Base-by-base conservation (phyloP, 345 rosid genomes). In the Atalantia buxifolia region DNA sequence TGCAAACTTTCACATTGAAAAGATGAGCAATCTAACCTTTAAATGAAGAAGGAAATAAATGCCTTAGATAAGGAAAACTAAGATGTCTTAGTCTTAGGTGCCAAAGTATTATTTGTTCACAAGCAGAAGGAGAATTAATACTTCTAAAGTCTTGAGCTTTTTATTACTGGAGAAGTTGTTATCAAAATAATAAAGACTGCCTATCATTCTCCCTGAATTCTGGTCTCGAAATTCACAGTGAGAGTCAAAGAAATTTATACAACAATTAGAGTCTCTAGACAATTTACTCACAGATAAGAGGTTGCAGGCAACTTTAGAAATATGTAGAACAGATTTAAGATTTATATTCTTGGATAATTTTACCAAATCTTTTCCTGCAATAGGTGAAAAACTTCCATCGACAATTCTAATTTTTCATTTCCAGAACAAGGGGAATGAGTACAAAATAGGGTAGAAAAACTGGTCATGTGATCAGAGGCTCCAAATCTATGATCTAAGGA, bases 1-100 rank as follows among this genome's bases (percentile, higher is more conserved):
- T 28, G 6, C 5, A 14, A 38, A 24, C 27, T 14, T 33, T 73
- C 76, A 36, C 36, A 60, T 1, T 60, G 22, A 35, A 73, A 59
- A 10, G 7, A 8, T 4, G 36, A 8, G 2, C 8, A 33, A 35
- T 72, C 57, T 7, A 57, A 28, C 35, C 21, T 28, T 19, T 31
- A 18, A 33, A 57, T 7, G 30, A 53, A 14, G 9, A 1, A 6
- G 28, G 66, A 57, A 72, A 33, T 6, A 55, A 57, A 18, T 19
- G 45, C 19, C 35, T 55, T 7, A 72, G 64, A 57, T 72, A 73
- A 31, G 9, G 30, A 73, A 73, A 73, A 56, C 33, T 73, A 57
- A 53, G 76, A 60, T 73, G 55, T 0, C 67, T 53, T 25, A 73
- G 4, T 14, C 76, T 10, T 22, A 7, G 24, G 19, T 33, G 66